A percentile compares a stretch with the other conserved stretches of the same genome.
Conservation (phyloP, 2,329 filamentous ascomycete genomes). For the Thelonectria discophora region DNA sequence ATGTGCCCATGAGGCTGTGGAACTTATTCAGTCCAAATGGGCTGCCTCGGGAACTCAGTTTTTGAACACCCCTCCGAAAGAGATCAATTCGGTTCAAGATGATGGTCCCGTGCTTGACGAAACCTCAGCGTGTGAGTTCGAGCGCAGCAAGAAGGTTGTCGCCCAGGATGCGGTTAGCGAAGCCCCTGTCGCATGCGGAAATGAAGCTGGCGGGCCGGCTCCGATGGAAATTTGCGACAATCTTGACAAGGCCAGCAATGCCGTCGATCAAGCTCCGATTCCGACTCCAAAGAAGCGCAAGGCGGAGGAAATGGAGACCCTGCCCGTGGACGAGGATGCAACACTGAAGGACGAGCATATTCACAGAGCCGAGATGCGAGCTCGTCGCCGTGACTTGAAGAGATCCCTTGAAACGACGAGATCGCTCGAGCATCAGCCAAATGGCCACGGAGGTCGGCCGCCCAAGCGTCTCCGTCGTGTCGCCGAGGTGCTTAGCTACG, state of each 20-base stretch:
- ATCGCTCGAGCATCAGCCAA: background rate
- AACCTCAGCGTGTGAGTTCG: slow-evolving; percentile 44
- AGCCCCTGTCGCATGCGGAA: background rate
- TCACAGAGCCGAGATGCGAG: background rate
- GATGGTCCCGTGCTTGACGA: slow-evolving; percentile 36
- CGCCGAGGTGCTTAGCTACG: slow-evolving; percentile 49
- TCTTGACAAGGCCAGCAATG: slow-evolving; percentile 8
- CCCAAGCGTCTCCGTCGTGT: slow-evolving; percentile 47
- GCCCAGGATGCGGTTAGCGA: background rate
- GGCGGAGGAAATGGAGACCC: slow-evolving; percentile 40
- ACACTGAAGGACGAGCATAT: background rate
- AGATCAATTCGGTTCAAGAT: background rate
- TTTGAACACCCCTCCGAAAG: slow-evolving; percentile 38
- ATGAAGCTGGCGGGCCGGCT: slow-evolving; percentile 12
- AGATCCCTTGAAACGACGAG: background rate
- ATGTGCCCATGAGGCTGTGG: background rate
- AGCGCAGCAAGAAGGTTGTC: slow-evolving; percentile 40
- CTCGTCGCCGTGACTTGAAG: background rate
- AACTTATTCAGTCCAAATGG: slow-evolving; percentile 31
- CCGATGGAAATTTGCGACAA: slow-evolving; percentile 14
- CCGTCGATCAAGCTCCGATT: slow-evolving; percentile 2
- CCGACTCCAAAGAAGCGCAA: slow-evolving; percentile 39
- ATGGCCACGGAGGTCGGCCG: background rate
- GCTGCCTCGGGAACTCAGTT: slow-evolving; percentile 46
- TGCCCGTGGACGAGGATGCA: slow-evolving; percentile 26